Evolutionary conservation across 306 rosid species (phyloP), one percentile per base, ranked within the genome.

Genomic region (Parietaria judaica): DNA sequence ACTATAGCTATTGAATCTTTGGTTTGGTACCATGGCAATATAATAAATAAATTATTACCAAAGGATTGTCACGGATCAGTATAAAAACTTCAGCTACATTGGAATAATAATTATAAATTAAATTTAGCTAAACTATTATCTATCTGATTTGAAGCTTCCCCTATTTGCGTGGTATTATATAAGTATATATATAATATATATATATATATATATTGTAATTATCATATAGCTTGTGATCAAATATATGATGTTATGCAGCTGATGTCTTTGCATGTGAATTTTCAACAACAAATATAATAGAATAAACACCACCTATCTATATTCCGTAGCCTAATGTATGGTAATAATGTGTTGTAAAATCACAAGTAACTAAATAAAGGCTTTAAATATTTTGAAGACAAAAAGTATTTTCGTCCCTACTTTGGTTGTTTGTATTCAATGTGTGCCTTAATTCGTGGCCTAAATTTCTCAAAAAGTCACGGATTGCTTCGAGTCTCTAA

Each of bases 1-100:
- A n/a, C n/a, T n/a, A n/a, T n/a, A n/a, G n/a, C n/a, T n/a, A n/a
- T n/a, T n/a, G n/a, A n/a, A n/a, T n/a, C n/a, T 58, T 34, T 12
- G 36, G 43, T 31, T 58, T 38, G 63, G 34, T 62, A 44, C 60
- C 52, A 75, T 14, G 50, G 5, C n/a, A 23, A 36, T 60, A 41
- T 11, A 59, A 58, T 8, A 14, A 52, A 53, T 46, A 31, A 51
- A 46, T 39, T 45, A 6, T 15, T 16, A 57, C 57, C 50, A 54
- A 56, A 64, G 58, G 60, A 58, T 58, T 67, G 70, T 85, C 90
- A 81, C 86, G 86, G 90, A 88, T 83, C 81, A 74, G 65, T 78
- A 73, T 77, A 68, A 71, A 74, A 74, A 53, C 72, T 73, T 77
- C 68, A 45, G 74, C 65, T 34, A 57, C 16, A 15, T 37, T 56